Evolutionary conservation across 805 yeast species (phyloP), one percentile per base, ranked within the genome.

Genomic region (Cyberlindnera samutprakarnensis): DNA sequence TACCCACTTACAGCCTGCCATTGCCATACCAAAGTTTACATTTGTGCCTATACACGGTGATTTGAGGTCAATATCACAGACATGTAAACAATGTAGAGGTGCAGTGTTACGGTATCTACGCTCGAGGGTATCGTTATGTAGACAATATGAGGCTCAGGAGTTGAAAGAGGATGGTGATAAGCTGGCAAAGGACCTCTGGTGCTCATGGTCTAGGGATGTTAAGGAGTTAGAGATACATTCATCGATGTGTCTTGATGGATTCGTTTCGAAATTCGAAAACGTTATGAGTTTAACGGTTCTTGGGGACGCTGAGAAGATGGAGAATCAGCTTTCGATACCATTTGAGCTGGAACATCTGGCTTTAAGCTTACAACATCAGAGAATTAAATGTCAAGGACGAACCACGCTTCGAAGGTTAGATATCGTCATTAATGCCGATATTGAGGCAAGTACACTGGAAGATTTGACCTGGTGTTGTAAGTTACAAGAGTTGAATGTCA

Each of bases 291-390:
- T 29, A n/a, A 23, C 14, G 13, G 16, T 29, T 6, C 15, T 29
- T 9, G n/a, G n/a, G n/a, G n/a, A n/a, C n/a, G n/a, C n/a, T n/a
- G n/a, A n/a, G n/a, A n/a, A n/a, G n/a, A n/a, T n/a, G n/a, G n/a
- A n/a, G n/a, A n/a, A n/a, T n/a, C n/a, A n/a, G n/a, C n/a, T n/a
- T n/a, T n/a, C n/a, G n/a, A n/a, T n/a, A n/a, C n/a, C n/a, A n/a
- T n/a, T n/a, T n/a, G n/a, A n/a, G n/a, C n/a, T 29, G 12, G 22
- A 29, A 10, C 31, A 29, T 16, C 16, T 29, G 8, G 31, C 31
- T 2, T 11, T 29, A n/a, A n/a, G n/a, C n/a, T n/a, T n/a, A n/a
- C n/a, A n/a, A n/a, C n/a, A n/a, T n/a, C n/a, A n/a, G n/a, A n/a
- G n/a, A n/a, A n/a, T n/a, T n/a, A n/a, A n/a, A n/a, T n/a, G n/a